Evolutionary conservation across 306 rosid species (phyloP).

Genomic region (Sicyos baderoa): DNA sequence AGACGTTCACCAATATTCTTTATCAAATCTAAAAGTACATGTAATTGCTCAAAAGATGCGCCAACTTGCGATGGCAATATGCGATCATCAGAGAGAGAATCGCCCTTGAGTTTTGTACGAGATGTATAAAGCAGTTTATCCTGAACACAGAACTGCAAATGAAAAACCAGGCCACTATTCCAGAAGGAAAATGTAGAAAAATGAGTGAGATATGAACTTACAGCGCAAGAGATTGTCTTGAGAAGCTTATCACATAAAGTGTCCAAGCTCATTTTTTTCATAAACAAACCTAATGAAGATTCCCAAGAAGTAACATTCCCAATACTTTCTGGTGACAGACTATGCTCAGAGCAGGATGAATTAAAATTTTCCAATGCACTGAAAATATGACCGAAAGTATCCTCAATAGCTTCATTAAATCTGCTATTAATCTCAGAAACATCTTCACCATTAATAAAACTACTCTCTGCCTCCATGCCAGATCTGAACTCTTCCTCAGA

Average conservation of each 20-base stretch:
- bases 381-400: conserved; percentile 39
- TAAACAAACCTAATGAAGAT: conserved; percentile 35
- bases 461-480: conserved; percentile 20
- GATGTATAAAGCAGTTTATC: conserved; percentile 40
- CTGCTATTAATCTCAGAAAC: conserved; percentile 24
- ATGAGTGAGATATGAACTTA: conserved; percentile 31
- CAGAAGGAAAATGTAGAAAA: neutral
- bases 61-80: conserved; percentile 28
- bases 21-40: conserved; percentile 31
- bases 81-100: conserved; percentile 15
- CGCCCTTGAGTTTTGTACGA: conserved; percentile 15
- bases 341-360: conserved; percentile 25
- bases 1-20: conserved; percentile 50
- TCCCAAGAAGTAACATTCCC: conserved; percentile 50
- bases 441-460: conserved; percentile 15
- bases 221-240: conserved; percentile 41
- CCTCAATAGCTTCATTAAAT: conserved; percentile 38
- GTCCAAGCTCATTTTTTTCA: conserved; percentile 42
- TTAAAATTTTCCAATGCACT: conserved; percentile 35
- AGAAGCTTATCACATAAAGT: conserved; percentile 40
- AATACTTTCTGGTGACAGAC: conserved; percentile 30
- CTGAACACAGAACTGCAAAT: conserved; percentile 35
- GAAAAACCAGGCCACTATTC: conserved; percentile 11
- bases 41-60: conserved; percentile 40
- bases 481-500: conserved; percentile 49